A percentile compares a stretch with the other conserved stretches of the same genome.
Evolutionary conservation across 2,329 filamentous ascomycete species (phyloP).

Genomic region (Pezicula neosporulosa): DNA sequence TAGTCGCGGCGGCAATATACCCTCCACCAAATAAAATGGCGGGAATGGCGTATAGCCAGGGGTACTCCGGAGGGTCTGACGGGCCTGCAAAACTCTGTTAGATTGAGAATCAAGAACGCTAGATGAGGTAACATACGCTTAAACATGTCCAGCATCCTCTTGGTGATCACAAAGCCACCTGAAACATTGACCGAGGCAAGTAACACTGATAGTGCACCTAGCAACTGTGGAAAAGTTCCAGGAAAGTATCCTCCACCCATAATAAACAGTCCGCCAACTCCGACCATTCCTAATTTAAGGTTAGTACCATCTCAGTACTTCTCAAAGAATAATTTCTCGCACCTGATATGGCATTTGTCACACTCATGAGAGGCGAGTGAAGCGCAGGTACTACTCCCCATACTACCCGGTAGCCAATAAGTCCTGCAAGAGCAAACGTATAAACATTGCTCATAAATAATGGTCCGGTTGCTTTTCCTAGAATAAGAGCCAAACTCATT

Average conservation of each 20-base stretch:
- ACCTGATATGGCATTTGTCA: slow-evolving; percentile 88
- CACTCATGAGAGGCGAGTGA: slow-evolving; percentile 87
- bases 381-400: slow-evolving; percentile 83
- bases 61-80: slow-evolving; percentile 84
- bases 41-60: slow-evolving; percentile 80
- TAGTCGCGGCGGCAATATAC: slow-evolving; percentile 74
- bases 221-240: slow-evolving; percentile 71
- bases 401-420: slow-evolving; percentile 85
- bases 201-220: slow-evolving; percentile 77
- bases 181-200: slow-evolving; percentile 86
- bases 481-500: slow-evolving; percentile 70
- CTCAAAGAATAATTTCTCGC: slow-evolving; percentile 11
- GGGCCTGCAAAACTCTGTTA: slow-evolving; percentile 44
- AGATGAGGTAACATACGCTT: slow-evolving; percentile 47
- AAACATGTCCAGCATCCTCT: slow-evolving; percentile 93
- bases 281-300: slow-evolving; percentile 65
- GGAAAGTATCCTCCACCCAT: slow-evolving; percentile 79
- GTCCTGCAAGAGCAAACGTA: slow-evolving; percentile 76
- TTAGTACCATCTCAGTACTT: slow-evolving; percentile 4
- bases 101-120: neutral
- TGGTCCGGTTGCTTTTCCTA: slow-evolving; percentile 79
- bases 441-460: slow-evolving; percentile 87
- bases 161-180: slow-evolving; percentile 87
- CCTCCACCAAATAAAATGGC: slow-evolving; percentile 76
- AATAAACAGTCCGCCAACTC: slow-evolving; percentile 83